Evolutionary conservation across 2,329 filamentous ascomycete species (phyloP).

Genomic region (Aspergillus ruber): DNA sequence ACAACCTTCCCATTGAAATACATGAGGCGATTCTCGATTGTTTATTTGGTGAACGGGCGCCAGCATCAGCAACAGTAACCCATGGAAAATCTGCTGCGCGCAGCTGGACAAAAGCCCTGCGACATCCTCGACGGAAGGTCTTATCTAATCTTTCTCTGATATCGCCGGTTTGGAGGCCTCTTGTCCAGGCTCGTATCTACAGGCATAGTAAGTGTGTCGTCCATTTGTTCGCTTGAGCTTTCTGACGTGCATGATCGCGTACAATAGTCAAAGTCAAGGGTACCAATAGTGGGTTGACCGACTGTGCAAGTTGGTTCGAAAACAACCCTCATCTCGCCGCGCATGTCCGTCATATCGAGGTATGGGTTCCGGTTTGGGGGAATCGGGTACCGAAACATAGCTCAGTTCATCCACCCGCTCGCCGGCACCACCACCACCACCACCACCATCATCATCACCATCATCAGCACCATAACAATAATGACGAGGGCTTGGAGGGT

Average conservation of each 20-base stretch:
- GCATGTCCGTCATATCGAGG: conserved; percentile 66
- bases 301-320: conserved; percentile 57
- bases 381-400: conserved; percentile 48
- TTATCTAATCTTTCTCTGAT: conserved; percentile 60
- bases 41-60: conserved; percentile 62
- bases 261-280: conserved; percentile 63
- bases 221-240: not conserved
- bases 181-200: conserved; percentile 68
- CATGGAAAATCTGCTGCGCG: conserved; percentile 47
- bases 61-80: conserved; percentile 52
- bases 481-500: conserved; percentile 16
- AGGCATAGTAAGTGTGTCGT: conserved; percentile 48
- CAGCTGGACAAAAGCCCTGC: conserved; percentile 59
- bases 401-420: conserved; percentile 24
- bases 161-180: conserved; percentile 53
- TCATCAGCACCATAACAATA: conserved; percentile 7
- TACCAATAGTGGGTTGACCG: conserved; percentile 55
- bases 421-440: conserved; percentile 11
- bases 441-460: conserved; percentile 4
- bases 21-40: conserved; percentile 67
- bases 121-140: conserved; percentile 61
- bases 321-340: conserved; percentile 52
- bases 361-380: conserved; percentile 69
- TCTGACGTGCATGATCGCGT: not conserved
- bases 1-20: conserved; percentile 60